These are phyloP conservation scores for Hypsizygus ulmarius DNA, from an alignment of 1,284 basidiomycete genomes.

Conservation along the genomic window DNA sequence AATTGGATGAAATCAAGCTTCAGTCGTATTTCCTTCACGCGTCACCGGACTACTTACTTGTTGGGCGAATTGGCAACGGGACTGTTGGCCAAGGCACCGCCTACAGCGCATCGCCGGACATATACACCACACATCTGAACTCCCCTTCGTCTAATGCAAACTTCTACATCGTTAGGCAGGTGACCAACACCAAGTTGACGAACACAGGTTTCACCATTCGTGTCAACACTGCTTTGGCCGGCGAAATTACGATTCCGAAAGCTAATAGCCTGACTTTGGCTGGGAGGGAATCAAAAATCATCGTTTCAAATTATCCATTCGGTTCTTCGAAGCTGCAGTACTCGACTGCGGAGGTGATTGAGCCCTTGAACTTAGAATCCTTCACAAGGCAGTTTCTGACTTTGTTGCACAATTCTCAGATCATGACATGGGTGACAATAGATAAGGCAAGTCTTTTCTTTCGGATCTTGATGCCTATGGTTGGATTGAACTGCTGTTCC, in stretches of 20 bases:
- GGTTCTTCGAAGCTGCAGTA: conserved; percentile 35
- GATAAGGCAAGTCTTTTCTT: conserved; percentile 7
- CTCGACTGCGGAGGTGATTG: conserved; percentile 41
- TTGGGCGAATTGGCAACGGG: conserved; percentile 33
- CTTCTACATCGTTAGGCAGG: conserved; percentile 50
- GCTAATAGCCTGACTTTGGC: conserved; percentile 34
- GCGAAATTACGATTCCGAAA: conserved; percentile 35
- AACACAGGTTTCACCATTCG: conserved; percentile 33
- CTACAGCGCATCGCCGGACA: conserved; percentile 32
- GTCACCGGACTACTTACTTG: conserved; percentile 40
- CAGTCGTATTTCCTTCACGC: conserved; percentile 44
- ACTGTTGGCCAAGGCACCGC: conserved; percentile 30
- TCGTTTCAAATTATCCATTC: conserved; percentile 44
- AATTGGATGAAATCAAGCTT: conserved; percentile 45
- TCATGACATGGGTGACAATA: conserved; percentile 17
- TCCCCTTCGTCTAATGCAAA: conserved; percentile 30
- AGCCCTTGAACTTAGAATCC: background rate
- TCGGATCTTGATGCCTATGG: background rate
- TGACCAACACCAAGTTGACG: conserved; percentile 29
- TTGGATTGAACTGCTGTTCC: background rate
- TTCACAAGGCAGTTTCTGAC: background rate
- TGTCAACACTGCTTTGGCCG: conserved; percentile 35
- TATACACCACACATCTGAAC: conserved; percentile 38
- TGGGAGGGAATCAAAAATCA: conserved; percentile 42
- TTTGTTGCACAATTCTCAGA: conserved; percentile 1